These are phyloP conservation scores for Fusarium secorum DNA, from an alignment of 2,329 filamentous ascomycete genomes.

Conservation along the genomic window DNA sequence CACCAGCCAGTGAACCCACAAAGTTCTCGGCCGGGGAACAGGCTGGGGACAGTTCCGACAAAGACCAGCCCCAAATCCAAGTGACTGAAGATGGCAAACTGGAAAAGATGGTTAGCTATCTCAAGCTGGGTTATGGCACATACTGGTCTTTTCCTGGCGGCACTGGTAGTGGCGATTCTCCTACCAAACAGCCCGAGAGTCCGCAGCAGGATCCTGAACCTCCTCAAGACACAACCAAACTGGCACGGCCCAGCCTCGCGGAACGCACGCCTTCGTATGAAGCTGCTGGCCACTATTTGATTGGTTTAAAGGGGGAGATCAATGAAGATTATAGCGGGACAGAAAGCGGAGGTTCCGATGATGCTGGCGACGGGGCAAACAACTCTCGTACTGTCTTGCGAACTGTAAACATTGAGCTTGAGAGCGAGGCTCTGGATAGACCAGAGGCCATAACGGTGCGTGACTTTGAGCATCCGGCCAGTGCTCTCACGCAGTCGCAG, in stretches of 20 bases:
- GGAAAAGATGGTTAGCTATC: constrained; percentile 67
- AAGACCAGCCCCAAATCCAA: constrained; percentile 27
- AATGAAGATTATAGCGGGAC: constrained; percentile 53
- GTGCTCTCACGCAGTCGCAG: constrained; percentile 46
- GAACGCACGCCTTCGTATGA: constrained; percentile 41
- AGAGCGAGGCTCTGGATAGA: constrained; percentile 51
- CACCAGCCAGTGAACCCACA: not conserved
- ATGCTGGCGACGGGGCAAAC: constrained; percentile 44
- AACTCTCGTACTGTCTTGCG: constrained; percentile 68
- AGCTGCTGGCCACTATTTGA: constrained; percentile 63
- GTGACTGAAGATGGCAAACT: constrained; percentile 50
- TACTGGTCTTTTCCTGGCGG: constrained; percentile 63
- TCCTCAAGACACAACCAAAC: constrained; percentile 9
- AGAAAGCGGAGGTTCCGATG: constrained; percentile 46
- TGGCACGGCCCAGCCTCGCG: constrained; percentile 9
- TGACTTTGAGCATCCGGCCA: constrained; percentile 52
- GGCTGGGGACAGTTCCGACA: not conserved
- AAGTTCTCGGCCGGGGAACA: not conserved
- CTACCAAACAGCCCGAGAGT: constrained; percentile 22
- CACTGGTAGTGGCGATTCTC: constrained; percentile 19
- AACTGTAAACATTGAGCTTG: constrained; percentile 72
- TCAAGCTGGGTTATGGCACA: constrained; percentile 73
- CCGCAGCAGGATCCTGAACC: constrained; percentile 21
- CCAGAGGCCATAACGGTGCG: constrained; percentile 55
- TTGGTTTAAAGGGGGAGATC: constrained; percentile 73